A percentile compares a stretch with the other conserved stretches of the same genome.
These are phyloP conservation scores for Diaporthe sp. DNA, from an alignment of 2,329 filamentous ascomycete species.

Conservation along the genomic window DNA sequence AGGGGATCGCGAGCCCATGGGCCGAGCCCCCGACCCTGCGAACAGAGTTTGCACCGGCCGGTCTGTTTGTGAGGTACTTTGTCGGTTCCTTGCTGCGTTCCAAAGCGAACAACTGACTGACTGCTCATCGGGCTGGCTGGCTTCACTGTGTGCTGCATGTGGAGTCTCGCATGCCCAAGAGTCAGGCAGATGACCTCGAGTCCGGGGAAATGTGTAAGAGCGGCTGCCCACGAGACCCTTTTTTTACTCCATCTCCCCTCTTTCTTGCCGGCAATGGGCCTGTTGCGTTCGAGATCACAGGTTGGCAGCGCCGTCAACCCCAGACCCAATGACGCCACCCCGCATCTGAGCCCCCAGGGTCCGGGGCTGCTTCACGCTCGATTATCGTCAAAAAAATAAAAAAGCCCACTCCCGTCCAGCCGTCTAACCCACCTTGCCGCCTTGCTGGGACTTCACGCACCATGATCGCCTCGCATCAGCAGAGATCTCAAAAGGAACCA, in stretches of 20 bases:
- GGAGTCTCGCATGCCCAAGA: slow-evolving; percentile 28
- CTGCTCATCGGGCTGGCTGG: slow-evolving; percentile 16
- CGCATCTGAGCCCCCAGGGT: slow-evolving; percentile 28
- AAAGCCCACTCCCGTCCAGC: background rate
- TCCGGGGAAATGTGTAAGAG: slow-evolving; percentile 34
- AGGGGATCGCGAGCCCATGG: slow-evolving; percentile 22
- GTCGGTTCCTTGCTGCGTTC: slow-evolving; percentile 1
- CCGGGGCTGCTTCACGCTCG: slow-evolving; percentile 17
- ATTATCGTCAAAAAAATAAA: background rate
- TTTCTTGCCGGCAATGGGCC: slow-evolving; percentile 30
- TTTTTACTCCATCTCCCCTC: slow-evolving; percentile 31
- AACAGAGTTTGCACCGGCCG: slow-evolving; percentile 12
- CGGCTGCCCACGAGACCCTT: slow-evolving; percentile 33
- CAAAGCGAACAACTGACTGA: slow-evolving; percentile 19
- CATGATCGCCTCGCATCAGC: background rate
- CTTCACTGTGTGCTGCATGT: slow-evolving; percentile 27
- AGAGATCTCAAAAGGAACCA: background rate
- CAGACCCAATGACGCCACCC: slow-evolving; percentile 36
- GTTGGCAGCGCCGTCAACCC: slow-evolving; percentile 4
- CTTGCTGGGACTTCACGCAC: slow-evolving; percentile 16
- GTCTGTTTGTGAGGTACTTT: slow-evolving; percentile 23
- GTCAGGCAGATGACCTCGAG: slow-evolving; percentile 37
- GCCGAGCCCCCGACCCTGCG: background rate
- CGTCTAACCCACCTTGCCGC: slow-evolving; percentile 11
- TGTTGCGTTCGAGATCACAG: slow-evolving; percentile 24